These are phyloP conservation scores for Aspergillus alliaceus DNA, from an alignment of 2,329 filamentous ascomycete species.

Conservation along the genomic window DNA sequence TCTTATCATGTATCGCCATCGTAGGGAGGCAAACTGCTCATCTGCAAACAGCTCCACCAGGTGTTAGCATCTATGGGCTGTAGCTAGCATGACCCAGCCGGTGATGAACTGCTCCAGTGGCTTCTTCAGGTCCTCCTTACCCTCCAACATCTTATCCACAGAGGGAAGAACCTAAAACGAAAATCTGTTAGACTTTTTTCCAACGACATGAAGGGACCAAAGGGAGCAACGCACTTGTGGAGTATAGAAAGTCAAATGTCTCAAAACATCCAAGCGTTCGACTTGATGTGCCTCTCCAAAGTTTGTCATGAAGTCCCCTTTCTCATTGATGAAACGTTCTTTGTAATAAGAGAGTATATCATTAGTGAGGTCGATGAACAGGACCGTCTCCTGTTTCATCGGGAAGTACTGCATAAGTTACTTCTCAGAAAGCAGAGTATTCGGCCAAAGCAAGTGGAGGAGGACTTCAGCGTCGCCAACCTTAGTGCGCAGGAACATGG, in stretches of 20 bases:
- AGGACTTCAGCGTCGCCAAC: conserved; percentile 13
- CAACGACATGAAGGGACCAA: neutral
- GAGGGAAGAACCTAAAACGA: conserved; percentile 3
- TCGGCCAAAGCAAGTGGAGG: conserved; percentile 9
- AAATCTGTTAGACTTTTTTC: neutral
- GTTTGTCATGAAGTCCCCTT: conserved; percentile 12
- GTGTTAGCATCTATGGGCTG: conserved; percentile 11
- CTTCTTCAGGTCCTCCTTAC: neutral
- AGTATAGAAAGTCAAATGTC: conserved; percentile 7
- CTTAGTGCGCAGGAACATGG: conserved; percentile 14
- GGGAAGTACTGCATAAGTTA: conserved; percentile 13
- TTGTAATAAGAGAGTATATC: conserved; percentile 18
- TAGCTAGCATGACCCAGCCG: conserved; percentile 13
- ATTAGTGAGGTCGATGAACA: conserved; percentile 16
- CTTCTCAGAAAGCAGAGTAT: conserved; percentile 9
- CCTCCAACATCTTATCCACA: conserved; percentile 1
- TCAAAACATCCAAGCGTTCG: conserved; percentile 12
- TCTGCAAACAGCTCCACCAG: conserved; percentile 14
- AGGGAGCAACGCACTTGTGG: conserved; percentile 4
- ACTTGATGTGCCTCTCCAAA: conserved; percentile 11
- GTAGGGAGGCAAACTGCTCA: conserved; percentile 10
- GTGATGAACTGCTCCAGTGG: conserved; percentile 5
- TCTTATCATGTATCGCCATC: conserved; percentile 6
- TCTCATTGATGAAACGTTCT: conserved; percentile 12
- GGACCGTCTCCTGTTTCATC: conserved; percentile 7